Evolutionary conservation across 345 rosid genomes (phyloP).

Genomic region (Erysimum cheiranthoides): DNA sequence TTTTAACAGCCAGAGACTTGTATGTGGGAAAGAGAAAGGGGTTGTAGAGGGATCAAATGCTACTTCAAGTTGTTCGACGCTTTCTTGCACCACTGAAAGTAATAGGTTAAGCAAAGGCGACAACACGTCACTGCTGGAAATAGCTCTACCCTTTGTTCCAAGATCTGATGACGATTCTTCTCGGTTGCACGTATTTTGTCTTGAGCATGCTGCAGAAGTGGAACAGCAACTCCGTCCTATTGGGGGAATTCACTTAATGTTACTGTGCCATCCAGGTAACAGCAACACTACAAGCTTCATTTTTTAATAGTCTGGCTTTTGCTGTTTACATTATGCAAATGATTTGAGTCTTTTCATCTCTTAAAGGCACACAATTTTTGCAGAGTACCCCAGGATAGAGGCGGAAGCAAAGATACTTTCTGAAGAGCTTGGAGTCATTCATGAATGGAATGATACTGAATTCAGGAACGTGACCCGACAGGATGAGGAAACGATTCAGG

Average conservation of each 20-base stretch:
- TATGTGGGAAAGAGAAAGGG: conserved; percentile 43
- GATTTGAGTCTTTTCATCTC: conserved; percentile 9
- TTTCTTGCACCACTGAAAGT: too few relatives aligned
- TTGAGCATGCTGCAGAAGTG: conserved; percentile 92
- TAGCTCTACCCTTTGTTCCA: conserved; percentile 50
- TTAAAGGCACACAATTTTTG: conserved; percentile 19
- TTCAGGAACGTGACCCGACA: conserved; percentile 67
- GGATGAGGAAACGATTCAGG: conserved; percentile 72
- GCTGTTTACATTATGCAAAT: conserved; percentile 3
- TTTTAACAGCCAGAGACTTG: conserved; percentile 46
- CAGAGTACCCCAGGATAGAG: conserved; percentile 92
- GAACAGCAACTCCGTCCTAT: conserved; percentile 75
- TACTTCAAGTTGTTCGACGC: conserved; percentile 46
- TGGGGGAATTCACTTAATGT: conserved; percentile 82
- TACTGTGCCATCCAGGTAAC: conserved; percentile 92
- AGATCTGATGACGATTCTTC: conserved; percentile 78
- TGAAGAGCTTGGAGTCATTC: conserved; percentile 69
- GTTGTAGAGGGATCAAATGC: conserved; percentile 35
- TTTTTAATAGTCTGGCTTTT: conserved; percentile 7
- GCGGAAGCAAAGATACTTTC: conserved; percentile 77
- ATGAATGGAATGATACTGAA: conserved; percentile 61
- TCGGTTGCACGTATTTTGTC: conserved; percentile 89
- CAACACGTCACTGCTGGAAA: conserved; percentile 37
- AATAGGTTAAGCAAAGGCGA: too few relatives aligned
- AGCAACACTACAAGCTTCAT: conserved; percentile 1